Percentiles rank a stretch among this genome's conserved stretches.
These are phyloP conservation scores for Pleurotus cornucopiae DNA, from an alignment of 768 basidiomycete genomes.

Conservation along the genomic window DNA sequence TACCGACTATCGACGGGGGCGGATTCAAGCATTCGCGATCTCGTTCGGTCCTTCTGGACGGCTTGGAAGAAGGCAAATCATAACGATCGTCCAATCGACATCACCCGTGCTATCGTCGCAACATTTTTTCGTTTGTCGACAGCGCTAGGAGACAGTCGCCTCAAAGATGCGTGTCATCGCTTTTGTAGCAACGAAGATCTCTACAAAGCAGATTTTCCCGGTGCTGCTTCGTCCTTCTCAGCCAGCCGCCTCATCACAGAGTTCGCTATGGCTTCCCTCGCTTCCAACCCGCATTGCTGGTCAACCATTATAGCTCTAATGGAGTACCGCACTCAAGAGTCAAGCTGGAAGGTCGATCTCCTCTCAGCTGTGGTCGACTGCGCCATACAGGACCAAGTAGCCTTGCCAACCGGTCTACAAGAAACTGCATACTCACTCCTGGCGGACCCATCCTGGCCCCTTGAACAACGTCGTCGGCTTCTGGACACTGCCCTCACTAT, in stretches of 20 bases:
- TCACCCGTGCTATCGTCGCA: slow-evolving; percentile 33
- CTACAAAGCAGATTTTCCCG: slow-evolving; percentile 16
- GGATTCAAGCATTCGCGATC: slow-evolving; percentile 11
- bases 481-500: slow-evolving; percentile 32
- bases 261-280: slow-evolving; percentile 26
- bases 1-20: neutral
- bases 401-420: slow-evolving; percentile 28
- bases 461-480: slow-evolving; percentile 28
- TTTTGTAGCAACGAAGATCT: slow-evolving; percentile 26
- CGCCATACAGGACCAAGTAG: slow-evolving; percentile 24
- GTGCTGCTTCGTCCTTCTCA: slow-evolving; percentile 13
- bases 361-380: slow-evolving; percentile 14
- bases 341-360: slow-evolving; percentile 22
- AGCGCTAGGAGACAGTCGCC: slow-evolving; percentile 27
- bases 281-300: slow-evolving; percentile 23
- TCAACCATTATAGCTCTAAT: slow-evolving; percentile 26
- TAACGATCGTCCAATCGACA: slow-evolving; percentile 13
- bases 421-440: slow-evolving; percentile 31
- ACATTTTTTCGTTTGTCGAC: slow-evolving; percentile 45
- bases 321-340: slow-evolving; percentile 17
- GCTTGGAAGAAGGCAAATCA: slow-evolving; percentile 28
- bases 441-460: slow-evolving; percentile 22
- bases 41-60: slow-evolving; percentile 33
- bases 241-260: slow-evolving; percentile 29
- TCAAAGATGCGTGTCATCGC: slow-evolving; percentile 32